Evolutionary conservation across 352 stramenopile genomes (phyloP).

Genomic region (Phytophthora uliginosa): DNA sequence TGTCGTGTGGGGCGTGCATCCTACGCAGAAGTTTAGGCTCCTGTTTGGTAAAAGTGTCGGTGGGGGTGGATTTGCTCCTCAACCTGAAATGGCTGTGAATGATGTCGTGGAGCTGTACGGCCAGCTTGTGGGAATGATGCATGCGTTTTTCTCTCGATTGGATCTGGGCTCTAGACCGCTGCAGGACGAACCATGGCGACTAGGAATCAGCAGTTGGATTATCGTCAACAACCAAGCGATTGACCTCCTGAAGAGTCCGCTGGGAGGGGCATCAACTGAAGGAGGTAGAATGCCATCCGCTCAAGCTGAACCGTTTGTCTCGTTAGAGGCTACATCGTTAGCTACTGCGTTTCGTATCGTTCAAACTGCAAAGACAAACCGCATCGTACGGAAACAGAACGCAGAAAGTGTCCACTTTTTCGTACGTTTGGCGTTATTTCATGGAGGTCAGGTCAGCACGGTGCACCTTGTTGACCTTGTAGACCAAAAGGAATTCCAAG

Average conservation of each 20-base stretch:
- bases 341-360: constrained; percentile 59
- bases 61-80: constrained; percentile 18
- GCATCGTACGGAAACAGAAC: constrained; percentile 76
- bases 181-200: constrained; percentile 37
- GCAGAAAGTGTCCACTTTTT: constrained; percentile 78
- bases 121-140: constrained; percentile 62
- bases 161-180: constrained; percentile 15
- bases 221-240: constrained; percentile 73
- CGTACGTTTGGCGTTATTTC: constrained; percentile 72
- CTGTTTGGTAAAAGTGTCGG: constrained; percentile 72
- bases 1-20: constrained; percentile 70
- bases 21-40: constrained; percentile 78
- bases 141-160: constrained; percentile 54
- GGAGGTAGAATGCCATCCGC: neutral
- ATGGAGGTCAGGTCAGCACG: constrained; percentile 68
- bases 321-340: constrained; percentile 59
- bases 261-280: constrained; percentile 2
- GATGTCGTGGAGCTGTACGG: constrained; percentile 67
- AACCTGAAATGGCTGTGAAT: constrained; percentile 33
- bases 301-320: constrained; percentile 48
- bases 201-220: constrained; percentile 81
- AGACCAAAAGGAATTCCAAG: constrained; percentile 71
- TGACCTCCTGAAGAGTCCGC: constrained; percentile 53
- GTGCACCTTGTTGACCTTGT: constrained; percentile 73
- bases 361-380: constrained; percentile 79